Evolutionary conservation across 2,329 filamentous ascomycete species (phyloP), one percentile per base, ranked within the genome.

Genomic region (Neonectria hederae): DNA sequence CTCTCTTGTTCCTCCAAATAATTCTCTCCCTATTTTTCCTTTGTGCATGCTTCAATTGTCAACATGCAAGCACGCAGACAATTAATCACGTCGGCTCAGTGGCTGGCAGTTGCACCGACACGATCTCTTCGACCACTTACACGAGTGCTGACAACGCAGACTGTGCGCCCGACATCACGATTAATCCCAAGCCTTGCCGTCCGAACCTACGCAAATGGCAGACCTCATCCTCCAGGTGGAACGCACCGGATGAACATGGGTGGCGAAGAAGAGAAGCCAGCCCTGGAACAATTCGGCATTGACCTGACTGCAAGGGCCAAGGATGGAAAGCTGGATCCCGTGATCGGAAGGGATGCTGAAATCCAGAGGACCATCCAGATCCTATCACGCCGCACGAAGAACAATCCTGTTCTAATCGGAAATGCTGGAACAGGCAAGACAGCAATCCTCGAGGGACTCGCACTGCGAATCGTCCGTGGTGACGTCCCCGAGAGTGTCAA

Each of bases 401-500:
- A 97, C 74, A 97, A 97, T 70, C 95, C 95, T 0, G 94, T 97
- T 0, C 82, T 97, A n/a, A 97, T 97, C 63, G 95, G 95, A 66
- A 90, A 89, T 51, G 93, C 94, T 9, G 95, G 94, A 70, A 97
- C 93, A 0, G 95, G 95, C 65, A 98, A 98, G 82, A 98, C 95
- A 6, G 94, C 95, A 1, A 92, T 97, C 55, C 82, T 97, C 3
- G 95, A 98, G 80, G 95, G 95, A 2, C 83, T 98, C 42, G 94
- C 95, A 10, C 88, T 96, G 75, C 87, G 96, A 42, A 98, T 99
- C 69, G 92, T 97, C 2, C 87, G 90, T 68, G 95, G 95, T 2
- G 95, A 97, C 79, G 94, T 98, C 0, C 95, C 96, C 0, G 96
- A 98, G 79, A 97, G 93, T 70, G 91, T 99, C 77, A 97, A 97